Evolutionary conservation across 345 rosid species (phyloP).

Genomic region (Kernera saxatilis): DNA sequence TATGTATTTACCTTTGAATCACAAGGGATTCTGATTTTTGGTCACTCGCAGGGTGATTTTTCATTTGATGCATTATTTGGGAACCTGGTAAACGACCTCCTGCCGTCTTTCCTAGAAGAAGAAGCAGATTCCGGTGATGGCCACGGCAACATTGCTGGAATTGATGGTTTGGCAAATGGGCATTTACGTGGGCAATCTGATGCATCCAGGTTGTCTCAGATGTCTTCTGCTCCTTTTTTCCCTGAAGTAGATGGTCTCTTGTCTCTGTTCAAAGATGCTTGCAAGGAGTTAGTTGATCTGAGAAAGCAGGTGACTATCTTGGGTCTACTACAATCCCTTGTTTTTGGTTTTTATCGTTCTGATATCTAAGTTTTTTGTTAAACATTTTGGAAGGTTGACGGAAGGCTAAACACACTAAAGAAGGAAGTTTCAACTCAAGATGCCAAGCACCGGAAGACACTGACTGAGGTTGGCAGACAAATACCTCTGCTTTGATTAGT

Average conservation of each 20-base stretch:
- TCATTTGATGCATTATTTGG: slow-evolving; percentile 96
- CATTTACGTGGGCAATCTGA: slow-evolving; percentile 55
- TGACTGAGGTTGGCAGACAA: slow-evolving; percentile 67
- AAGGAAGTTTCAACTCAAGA: slow-evolving; percentile 92
- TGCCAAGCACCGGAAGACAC: slow-evolving; percentile 88
- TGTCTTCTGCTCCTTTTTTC: slow-evolving; percentile 61
- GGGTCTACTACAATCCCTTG: not conserved
- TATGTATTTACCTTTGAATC: not conserved
- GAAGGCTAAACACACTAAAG: slow-evolving; percentile 77
- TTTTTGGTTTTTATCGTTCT: slow-evolving; percentile 3
- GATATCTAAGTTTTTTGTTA: not conserved
- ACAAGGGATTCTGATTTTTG: not conserved
- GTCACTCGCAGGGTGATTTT: slow-evolving; percentile 73
- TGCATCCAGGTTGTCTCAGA: slow-evolving; percentile 47
- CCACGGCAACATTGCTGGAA: slow-evolving; percentile 32
- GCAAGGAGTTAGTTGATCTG: slow-evolving; percentile 84
- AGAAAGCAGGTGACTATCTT: slow-evolving; percentile 58
- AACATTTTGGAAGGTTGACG: slow-evolving; percentile 62
- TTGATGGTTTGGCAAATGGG: slow-evolving; percentile 68
- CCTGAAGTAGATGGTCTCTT: slow-evolving; percentile 92
- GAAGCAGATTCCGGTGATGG: slow-evolving; percentile 59
- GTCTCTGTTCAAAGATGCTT: slow-evolving; percentile 83
- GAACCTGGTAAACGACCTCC: slow-evolving; percentile 72
- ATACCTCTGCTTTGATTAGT: not conserved
- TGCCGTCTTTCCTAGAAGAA: slow-evolving; percentile 85